A percentile compares a stretch with the other conserved stretches of the same genome.
These are phyloP conservation scores for Barnettozyma siamensis DNA, from an alignment of 805 yeast genomes.

Conservation along the genomic window DNA sequence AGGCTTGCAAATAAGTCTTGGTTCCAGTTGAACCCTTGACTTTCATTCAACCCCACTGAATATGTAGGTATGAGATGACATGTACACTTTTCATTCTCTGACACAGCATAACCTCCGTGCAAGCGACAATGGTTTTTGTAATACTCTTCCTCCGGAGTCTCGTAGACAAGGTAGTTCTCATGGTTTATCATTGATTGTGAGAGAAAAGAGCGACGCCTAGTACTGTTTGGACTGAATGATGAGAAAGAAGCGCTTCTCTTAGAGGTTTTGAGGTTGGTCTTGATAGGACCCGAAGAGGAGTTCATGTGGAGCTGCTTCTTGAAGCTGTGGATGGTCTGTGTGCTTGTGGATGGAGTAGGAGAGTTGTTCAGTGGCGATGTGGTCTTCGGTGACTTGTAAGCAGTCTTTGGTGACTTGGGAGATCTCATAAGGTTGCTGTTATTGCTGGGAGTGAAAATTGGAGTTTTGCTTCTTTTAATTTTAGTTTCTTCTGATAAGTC, in stretches of 20 bases:
- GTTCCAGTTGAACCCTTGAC: conserved; percentile 74
- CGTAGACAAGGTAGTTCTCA: conserved; percentile 52
- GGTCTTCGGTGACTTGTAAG: neutral
- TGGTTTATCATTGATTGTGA: conserved; percentile 51
- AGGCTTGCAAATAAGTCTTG: conserved; percentile 72
- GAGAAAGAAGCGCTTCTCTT: conserved; percentile 21
- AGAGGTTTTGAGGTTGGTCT: neutral
- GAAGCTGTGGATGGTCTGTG: neutral
- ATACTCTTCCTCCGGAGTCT: no score
- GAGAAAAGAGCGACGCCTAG: conserved; percentile 50
- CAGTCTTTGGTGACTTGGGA: conserved; percentile 3
- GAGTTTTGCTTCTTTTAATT: no score
- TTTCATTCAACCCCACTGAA: conserved; percentile 48
- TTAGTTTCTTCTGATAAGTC: neutral
- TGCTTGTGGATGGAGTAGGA: neutral
- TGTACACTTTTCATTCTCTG: neutral
- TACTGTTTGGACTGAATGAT: conserved; percentile 38
- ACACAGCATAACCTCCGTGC: no score
- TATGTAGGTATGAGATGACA: conserved; percentile 18
- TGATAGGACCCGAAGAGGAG: neutral
- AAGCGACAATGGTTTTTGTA: no score
- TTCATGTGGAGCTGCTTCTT: neutral
- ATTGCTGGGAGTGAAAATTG: neutral
- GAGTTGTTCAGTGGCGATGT: neutral
- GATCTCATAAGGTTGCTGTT: neutral